Conservation (phyloP, 1,284 basidiomycete species). For the Somion occarium region DNA sequence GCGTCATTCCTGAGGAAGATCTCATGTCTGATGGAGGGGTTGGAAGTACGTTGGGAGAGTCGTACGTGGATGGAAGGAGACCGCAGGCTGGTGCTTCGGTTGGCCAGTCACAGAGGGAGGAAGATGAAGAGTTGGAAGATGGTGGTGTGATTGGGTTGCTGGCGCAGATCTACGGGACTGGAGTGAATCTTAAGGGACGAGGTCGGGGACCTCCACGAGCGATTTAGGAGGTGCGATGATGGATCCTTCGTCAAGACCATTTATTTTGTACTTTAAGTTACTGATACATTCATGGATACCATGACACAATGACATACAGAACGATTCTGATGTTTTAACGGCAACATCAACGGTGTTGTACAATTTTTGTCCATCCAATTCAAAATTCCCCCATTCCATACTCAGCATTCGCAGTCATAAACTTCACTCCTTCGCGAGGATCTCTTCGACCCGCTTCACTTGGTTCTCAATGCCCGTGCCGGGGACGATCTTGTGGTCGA, state of each 20-base stretch:
- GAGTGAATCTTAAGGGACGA: conserved; percentile 34
- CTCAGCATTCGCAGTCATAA: too few relatives aligned
- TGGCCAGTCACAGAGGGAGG: conserved; percentile 52
- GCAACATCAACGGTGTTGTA: too few relatives aligned
- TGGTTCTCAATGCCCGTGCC: conserved; percentile 77
- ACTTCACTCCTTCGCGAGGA: conserved; percentile 55
- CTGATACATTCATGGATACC: too few relatives aligned
- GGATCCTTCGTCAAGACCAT: too few relatives aligned
- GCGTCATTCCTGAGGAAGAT: conserved; percentile 40
- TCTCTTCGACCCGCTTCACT: conserved; percentile 74
- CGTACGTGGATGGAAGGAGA: conserved; percentile 54
- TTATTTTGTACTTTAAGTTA: too few relatives aligned
- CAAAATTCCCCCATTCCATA: neutral
- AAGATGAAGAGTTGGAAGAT: conserved; percentile 51
- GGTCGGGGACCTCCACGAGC: conserved; percentile 42
- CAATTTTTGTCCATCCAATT: neutral
- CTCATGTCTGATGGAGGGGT: conserved; percentile 48
- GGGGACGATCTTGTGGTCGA: conserved; percentile 58
- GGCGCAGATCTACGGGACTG: conserved; percentile 72
- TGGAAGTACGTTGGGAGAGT: conserved; percentile 58
- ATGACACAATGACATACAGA: too few relatives aligned
- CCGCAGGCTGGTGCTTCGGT: conserved; percentile 34
- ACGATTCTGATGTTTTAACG: too few relatives aligned
- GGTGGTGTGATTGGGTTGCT: conserved; percentile 71
- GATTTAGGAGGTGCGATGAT: conserved; percentile 32